Conservation (phyloP, 352 stramenopile genomes). For the Globisporangium viniferum region DNA sequence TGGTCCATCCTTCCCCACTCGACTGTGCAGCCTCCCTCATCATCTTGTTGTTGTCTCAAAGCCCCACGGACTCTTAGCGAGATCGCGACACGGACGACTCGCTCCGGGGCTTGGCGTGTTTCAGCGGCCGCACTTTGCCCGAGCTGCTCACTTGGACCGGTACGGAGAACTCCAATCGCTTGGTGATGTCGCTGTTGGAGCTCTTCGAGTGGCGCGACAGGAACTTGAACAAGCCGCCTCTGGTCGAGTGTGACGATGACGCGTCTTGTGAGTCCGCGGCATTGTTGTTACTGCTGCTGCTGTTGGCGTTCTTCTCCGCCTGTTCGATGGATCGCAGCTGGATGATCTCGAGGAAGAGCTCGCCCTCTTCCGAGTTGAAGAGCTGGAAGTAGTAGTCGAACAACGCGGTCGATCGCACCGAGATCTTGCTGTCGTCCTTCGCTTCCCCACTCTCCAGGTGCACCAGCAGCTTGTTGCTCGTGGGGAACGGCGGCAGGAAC, state of each 20-base stretch:
- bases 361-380: constrained; percentile 60
- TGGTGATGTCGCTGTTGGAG: constrained; percentile 22
- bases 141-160: constrained; percentile 41
- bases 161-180: constrained; percentile 53
- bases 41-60: background rate
- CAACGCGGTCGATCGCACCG: constrained; percentile 33
- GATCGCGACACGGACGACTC: background rate
- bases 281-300: background rate
- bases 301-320: constrained; percentile 2
- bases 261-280: background rate
- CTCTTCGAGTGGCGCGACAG: constrained; percentile 25
- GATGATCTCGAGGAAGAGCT: constrained; percentile 54
- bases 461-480: constrained; percentile 43
- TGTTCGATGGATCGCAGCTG: constrained; percentile 24
- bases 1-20: background rate
- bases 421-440: constrained; percentile 55
- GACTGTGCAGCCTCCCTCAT: background rate
- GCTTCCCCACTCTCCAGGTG: constrained; percentile 39
- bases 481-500: constrained; percentile 40
- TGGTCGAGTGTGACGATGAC: background rate
- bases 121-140: constrained; percentile 16
- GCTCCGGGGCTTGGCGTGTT: constrained; percentile 5
- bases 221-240: constrained; percentile 34
- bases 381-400: constrained; percentile 69
- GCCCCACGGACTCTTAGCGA: background rate